A percentile compares a stretch with the other conserved stretches of the same genome.
phyloP scores from a whole-genome alignment of 78 protist genomes.

The Dictyostelium discoideum region DNA sequence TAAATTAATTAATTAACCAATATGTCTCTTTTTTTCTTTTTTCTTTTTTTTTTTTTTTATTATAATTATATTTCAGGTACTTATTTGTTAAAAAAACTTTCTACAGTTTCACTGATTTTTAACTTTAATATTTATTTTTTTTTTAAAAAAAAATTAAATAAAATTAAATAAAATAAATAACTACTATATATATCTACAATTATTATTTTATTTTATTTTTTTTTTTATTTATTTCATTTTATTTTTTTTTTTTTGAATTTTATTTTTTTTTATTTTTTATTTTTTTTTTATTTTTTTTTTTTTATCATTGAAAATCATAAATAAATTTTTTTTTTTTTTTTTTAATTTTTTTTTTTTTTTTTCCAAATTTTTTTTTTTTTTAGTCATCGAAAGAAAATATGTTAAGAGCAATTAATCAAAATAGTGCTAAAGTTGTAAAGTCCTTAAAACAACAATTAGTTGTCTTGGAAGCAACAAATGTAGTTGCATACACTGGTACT shows the following conservation, averaged over 20 bases:
- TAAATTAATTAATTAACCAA: too few relatives aligned
- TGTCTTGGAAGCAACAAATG: neutral
- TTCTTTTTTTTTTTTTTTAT: too few relatives aligned
- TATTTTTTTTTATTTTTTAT: neutral
- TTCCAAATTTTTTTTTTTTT: neutral
- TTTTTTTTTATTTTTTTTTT: neutral
- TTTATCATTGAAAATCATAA: neutral
- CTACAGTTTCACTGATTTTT: too few relatives aligned
- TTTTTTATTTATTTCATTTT: too few relatives aligned
- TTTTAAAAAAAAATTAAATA: too few relatives aligned
- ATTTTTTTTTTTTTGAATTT: neutral
- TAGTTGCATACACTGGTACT: neutral
- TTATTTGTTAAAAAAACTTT: too few relatives aligned
- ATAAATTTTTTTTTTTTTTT: neutral
- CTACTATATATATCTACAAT: too few relatives aligned
- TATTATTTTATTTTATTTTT: too few relatives aligned
- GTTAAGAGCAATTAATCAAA: slow-evolving; percentile 15
- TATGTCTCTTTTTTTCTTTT: too few relatives aligned
- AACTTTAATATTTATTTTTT: too few relatives aligned
- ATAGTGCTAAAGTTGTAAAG: neutral
- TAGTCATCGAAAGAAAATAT: neutral
- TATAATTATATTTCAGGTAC: too few relatives aligned
- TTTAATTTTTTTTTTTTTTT: neutral
- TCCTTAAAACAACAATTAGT: slow-evolving; percentile 9
- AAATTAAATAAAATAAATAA: too few relatives aligned